Base-by-base conservation (phyloP, 768 basidiomycete genomes). In the Gloeostereum incarnatum region DNA sequence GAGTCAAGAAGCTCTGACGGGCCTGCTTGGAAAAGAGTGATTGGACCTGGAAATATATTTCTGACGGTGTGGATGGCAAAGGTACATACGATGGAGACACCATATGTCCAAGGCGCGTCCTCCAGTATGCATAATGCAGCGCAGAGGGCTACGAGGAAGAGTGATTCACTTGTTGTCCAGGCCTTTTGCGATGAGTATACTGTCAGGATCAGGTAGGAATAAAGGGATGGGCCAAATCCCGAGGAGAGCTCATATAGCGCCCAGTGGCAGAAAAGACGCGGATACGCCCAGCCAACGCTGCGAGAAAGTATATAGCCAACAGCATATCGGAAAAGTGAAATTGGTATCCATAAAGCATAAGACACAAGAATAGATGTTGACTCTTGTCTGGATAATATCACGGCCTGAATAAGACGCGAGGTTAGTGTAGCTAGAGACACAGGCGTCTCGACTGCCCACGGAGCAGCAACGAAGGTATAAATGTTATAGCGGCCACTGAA, bases 81-180 rank as follows among this genome's bases (percentile, higher is more conserved):
- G 4, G 55, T 56, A 10, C 52, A 47, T 9, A 56, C 33, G 10
- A 58, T 31, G 2, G 58, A 54, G 17, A 53, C 37, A 2, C 48
- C 46, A 30, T 67, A 67, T 17, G 63, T 66, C 63, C 65, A 68
- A 6, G 63, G 62, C 4, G 58, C 52, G 10, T 53, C 37, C 27
- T 66, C 66, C 16, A 66, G 41, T 45, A 37, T 51, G 22, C 45
- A 46, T 9, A 54, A 42, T 24, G 33, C 26, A 6, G 41, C 46
- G n/a, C 47, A 49, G 7, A 45, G 19, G 17, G 36, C 44, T 2
- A 42, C 38, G 5, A 48, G 22, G 4, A 42, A 9, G n/a, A 46
- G 32, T 4, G 46, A n/a, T 24, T 52, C 47, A 17, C 35, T 32
- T 29, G 45, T 35, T 26, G 33, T 20, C 11, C 39, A 31, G 25